Evolutionary conservation across 495 filamentous ascomycete genomes (phyloP).

Genomic region (Penicillium bovifimosum): DNA sequence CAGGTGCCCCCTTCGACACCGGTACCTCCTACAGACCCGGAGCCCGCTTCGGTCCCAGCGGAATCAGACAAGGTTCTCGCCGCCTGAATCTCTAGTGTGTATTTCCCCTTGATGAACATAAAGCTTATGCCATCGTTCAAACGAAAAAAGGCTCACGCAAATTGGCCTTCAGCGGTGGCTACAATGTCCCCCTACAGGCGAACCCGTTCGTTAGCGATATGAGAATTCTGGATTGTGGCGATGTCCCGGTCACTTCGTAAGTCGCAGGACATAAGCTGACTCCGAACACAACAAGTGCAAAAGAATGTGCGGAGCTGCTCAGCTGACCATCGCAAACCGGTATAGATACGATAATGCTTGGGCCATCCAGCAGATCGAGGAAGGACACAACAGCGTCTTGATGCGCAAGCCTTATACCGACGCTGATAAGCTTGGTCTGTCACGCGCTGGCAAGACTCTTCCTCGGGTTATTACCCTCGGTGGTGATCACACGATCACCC

Average conservation of each 20-base stretch:
- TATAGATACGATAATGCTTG: slow-evolving; percentile 61
- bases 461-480: slow-evolving; percentile 64
- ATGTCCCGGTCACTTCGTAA: slow-evolving; percentile 65
- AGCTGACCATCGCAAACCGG: neutral
- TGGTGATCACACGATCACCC: slow-evolving; percentile 59
- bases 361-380: slow-evolving; percentile 68
- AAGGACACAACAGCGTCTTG: slow-evolving; percentile 51
- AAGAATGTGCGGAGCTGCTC: neutral
- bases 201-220: slow-evolving; percentile 64
- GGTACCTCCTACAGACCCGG: slow-evolving; percentile 76
- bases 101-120: neutral
- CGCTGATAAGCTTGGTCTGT: slow-evolving; percentile 43
- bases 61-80: slow-evolving; percentile 75
- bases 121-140: slow-evolving; percentile 36
- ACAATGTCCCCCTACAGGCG: slow-evolving; percentile 54
- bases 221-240: slow-evolving; percentile 68
- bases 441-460: slow-evolving; percentile 52
- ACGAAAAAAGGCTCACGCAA: slow-evolving; percentile 17
- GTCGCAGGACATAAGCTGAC: slow-evolving; percentile 14
- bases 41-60: slow-evolving; percentile 75
- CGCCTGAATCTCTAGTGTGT: slow-evolving; percentile 64
- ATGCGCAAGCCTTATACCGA: slow-evolving; percentile 48
- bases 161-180: slow-evolving; percentile 53
- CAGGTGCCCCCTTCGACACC: slow-evolving; percentile 58
- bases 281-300: neutral